Evolutionary conservation across 2,329 filamentous ascomycete genomes (phyloP), one percentile per base, ranked within the genome.

Genomic region (Xylariaceae sp.): DNA sequence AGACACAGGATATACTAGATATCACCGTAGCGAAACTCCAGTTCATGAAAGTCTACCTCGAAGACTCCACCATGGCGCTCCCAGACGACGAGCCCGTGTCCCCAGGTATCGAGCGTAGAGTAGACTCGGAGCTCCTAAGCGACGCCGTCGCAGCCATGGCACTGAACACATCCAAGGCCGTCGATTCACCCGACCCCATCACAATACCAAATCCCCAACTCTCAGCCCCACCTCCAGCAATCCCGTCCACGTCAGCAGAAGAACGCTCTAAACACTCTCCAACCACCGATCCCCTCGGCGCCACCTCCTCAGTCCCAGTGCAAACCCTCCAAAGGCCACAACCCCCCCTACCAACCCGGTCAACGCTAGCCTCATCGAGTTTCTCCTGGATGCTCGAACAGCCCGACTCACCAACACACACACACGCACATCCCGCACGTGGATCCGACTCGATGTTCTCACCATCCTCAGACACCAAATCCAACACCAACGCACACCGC

Each of bases 381-480:
- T 90, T 89, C 65, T 84, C 86, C 1, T 90, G 85, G 85, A 90
- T 90, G 86, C 74, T 90, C 2, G 83, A 84, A 56, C 22, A 27
- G 22, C 78, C 77, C 3, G 76, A 79, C 56, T 65, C 71, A 42
- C 11, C 58, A 52, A 38, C 60, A 9, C 55, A 56, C 10, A 47
- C 58, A 1, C 42, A 54, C 27, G 42, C 53, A 9, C 11, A 53
- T 0, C 51, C 59, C 30, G 30, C 48, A 22, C 44, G 44, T 5
- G 42, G 50, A 56, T 49, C 50, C 11, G 30, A 56, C 2, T 52
- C 62, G 3, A 40, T 56, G 6, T 40, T 55, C n/a, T 68, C 69
- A 5, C 62, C 68, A 4, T 54, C 66, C 6, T 45, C 59, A 32
- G 42, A 54, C 15, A 56, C 61, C 11, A 54, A 59, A n/a, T 22